Percentiles rank a stretch among this genome's conserved stretches.
Conservation (phyloP, 169 alveolate species). For the Plasmodium relictum region DNA sequence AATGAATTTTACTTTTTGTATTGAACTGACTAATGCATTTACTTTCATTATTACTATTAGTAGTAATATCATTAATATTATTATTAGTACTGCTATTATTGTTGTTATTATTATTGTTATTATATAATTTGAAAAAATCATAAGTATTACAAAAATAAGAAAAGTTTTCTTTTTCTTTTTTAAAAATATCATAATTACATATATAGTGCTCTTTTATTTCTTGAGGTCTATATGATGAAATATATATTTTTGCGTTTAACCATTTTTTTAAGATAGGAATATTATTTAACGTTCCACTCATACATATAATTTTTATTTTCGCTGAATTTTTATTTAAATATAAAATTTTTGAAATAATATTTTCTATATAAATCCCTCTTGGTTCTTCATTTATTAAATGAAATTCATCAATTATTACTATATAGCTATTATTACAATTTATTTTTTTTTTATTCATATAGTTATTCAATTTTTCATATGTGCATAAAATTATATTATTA, state of each 20-base stretch:
- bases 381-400: constrained; percentile 60
- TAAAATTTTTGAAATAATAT: constrained; percentile 45
- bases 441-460: constrained; percentile 41
- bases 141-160: constrained; percentile 13
- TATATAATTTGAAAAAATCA: neutral
- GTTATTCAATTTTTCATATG: constrained; percentile 57
- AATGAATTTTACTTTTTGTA: neutral
- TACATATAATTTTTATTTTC: constrained; percentile 47
- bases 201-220: constrained; percentile 59
- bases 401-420: constrained; percentile 60
- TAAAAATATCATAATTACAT: constrained; percentile 38
- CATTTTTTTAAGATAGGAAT: constrained; percentile 24
- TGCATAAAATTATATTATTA: constrained; percentile 39
- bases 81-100: neutral
- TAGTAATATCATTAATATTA: neutral
- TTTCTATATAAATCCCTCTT: constrained; percentile 69
- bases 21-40: neutral
- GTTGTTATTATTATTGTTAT: neutral
- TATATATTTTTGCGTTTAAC: constrained; percentile 52
- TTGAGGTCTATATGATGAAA: constrained; percentile 68
- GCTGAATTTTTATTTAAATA: constrained; percentile 23
- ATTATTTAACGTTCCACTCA: constrained; percentile 66
- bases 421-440: neutral
- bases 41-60: neutral
- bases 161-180: constrained; percentile 17